phyloP scores from a whole-genome alignment of 148 eudicot genomes.

The Pouteria glomerata region DNA sequence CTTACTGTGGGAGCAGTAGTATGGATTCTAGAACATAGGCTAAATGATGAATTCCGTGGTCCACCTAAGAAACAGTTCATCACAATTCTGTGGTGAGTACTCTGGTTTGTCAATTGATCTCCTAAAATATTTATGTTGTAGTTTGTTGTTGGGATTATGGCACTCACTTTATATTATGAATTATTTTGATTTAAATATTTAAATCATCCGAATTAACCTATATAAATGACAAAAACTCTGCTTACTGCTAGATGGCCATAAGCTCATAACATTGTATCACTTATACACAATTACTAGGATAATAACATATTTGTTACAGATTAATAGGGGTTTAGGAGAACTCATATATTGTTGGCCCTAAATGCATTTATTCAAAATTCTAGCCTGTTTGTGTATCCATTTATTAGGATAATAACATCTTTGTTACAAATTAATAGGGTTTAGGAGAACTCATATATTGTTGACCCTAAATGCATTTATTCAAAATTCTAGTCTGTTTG shows the following conservation, averaged over 20 bases:
- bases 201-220: background rate
- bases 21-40: conserved; percentile 50
- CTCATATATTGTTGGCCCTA: background rate
- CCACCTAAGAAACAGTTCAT: conserved; percentile 44
- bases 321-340: background rate
- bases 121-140: background rate
- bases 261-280: background rate
- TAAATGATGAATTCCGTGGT: conserved; percentile 46
- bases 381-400: background rate
- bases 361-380: background rate
- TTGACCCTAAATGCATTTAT: background rate
- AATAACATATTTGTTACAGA: background rate
- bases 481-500: background rate
- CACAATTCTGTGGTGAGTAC: conserved; percentile 42
- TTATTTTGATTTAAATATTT: background rate
- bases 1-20: conserved; percentile 45
- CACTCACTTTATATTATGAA: background rate
- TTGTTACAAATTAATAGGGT: no score
- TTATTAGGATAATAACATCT: no score
- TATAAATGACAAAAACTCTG: background rate
- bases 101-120: background rate
- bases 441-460: background rate
- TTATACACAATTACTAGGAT: background rate
- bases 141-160: background rate
- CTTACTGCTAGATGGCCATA: background rate